Conservation (phyloP, 2,329 filamentous ascomycete genomes). For the Cephalotrichum gorgonifer region DNA sequence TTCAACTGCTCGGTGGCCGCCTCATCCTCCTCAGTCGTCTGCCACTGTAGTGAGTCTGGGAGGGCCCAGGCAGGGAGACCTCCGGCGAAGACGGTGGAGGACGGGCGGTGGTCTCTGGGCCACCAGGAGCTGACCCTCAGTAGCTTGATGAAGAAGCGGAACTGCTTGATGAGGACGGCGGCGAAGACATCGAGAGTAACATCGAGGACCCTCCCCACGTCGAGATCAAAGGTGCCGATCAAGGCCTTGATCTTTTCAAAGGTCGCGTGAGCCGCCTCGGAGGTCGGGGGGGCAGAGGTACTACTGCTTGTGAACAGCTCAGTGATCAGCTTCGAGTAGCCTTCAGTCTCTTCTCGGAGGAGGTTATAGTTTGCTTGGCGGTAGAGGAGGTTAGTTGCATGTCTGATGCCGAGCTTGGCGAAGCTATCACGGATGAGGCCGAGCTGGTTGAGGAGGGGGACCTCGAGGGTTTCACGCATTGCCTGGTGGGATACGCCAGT, state of each 20-base stretch:
- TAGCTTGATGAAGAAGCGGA: conserved; percentile 89
- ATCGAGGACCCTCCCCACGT: conserved; percentile 88
- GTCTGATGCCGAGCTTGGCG: conserved; percentile 69
- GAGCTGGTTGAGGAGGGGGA: conserved; percentile 61
- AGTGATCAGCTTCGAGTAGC: conserved; percentile 91
- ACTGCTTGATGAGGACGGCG: conserved; percentile 84
- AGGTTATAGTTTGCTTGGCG: conserved; percentile 96
- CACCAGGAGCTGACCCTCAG: conserved; percentile 92
- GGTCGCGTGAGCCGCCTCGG: conserved; percentile 69
- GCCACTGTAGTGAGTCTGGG: conserved; percentile 56
- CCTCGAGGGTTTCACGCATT: conserved; percentile 78
- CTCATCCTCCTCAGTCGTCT: conserved; percentile 59
- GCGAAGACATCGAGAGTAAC: conserved; percentile 94
- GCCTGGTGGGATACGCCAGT: conserved; percentile 61
- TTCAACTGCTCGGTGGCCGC: conserved; percentile 44
- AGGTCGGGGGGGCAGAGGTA: conserved; percentile 58
- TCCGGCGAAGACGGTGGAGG: conserved; percentile 35
- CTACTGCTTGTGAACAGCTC: conserved; percentile 88
- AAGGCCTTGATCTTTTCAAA: conserved; percentile 90
- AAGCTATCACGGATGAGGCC: conserved; percentile 82
- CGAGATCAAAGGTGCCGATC: conserved; percentile 93
- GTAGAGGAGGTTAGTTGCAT: conserved; percentile 87
- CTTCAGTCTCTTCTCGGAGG: conserved; percentile 88
- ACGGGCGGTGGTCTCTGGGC: conserved; percentile 53
- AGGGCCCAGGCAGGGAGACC: conserved; percentile 81